These are phyloP conservation scores for Vitis labrusca DNA, from an alignment of 164 flowering plant genomes.

Conservation along the genomic window DNA sequence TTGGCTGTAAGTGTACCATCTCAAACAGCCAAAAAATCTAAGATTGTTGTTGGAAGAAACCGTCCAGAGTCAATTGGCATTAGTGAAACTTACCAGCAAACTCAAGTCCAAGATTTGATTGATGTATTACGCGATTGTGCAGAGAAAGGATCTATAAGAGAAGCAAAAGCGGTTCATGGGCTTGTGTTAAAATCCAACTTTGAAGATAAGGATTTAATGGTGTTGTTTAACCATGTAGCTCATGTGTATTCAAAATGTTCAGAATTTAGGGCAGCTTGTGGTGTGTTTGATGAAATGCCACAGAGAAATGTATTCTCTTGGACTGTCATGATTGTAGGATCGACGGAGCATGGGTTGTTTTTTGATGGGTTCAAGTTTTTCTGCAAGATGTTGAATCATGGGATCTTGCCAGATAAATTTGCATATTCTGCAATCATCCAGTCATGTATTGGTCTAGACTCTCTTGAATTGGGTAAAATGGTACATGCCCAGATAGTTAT, in stretches of 20 bases:
- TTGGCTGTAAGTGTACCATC: slow-evolving; percentile 13
- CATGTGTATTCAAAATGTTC: slow-evolving; percentile 52
- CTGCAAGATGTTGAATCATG: slow-evolving; percentile 35
- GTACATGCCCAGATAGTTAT: slow-evolving; percentile 52
- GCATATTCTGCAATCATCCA: slow-evolving; percentile 46
- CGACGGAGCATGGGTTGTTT: slow-evolving; percentile 34
- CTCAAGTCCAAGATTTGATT: slow-evolving; percentile 26
- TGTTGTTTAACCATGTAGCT: slow-evolving; percentile 46
- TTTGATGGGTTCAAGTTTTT: slow-evolving; percentile 44
- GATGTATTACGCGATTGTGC: slow-evolving; percentile 41
- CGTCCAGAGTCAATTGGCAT: neutral
- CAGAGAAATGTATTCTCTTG: slow-evolving; percentile 54
- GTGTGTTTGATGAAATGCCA: slow-evolving; percentile 44
- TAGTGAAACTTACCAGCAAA: slow-evolving; percentile 2
- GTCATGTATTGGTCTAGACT: slow-evolving; percentile 47
- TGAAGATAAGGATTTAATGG: slow-evolving; percentile 21
- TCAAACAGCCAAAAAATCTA: slow-evolving; percentile 8
- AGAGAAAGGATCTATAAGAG: slow-evolving; percentile 23
- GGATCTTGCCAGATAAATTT: slow-evolving; percentile 45
- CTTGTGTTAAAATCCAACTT: slow-evolving; percentile 33
- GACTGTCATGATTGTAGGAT: slow-evolving; percentile 68
- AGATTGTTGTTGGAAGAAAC: slow-evolving; percentile 3
- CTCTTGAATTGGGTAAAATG: slow-evolving; percentile 42
- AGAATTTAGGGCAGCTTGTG: slow-evolving; percentile 31
- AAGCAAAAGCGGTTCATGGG: slow-evolving; percentile 50